Conservation (phyloP, 805 yeast species). For the Scheffersomyces ergatensis region DNA sequence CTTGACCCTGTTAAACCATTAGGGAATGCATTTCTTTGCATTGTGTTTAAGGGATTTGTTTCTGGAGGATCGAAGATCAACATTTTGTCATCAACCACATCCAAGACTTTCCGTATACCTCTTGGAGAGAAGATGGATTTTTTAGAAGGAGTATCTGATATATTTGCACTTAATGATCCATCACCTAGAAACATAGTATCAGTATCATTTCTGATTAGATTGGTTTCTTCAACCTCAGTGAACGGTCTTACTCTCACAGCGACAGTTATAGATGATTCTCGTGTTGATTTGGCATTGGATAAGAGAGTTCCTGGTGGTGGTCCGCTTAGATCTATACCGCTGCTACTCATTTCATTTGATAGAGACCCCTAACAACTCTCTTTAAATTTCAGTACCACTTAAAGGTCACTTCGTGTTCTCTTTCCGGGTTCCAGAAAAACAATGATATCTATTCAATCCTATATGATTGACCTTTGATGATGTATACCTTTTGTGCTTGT, state of each 20-base stretch:
- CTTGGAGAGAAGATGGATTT: conserved; percentile 29
- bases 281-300: conserved; percentile 27
- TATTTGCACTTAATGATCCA: conserved; percentile 40
- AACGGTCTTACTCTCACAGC: conserved; percentile 86
- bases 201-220: conserved; percentile 39
- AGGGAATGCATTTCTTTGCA: conserved; percentile 46
- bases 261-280: conserved; percentile 67
- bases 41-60: conserved; percentile 53
- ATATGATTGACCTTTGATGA: no score
- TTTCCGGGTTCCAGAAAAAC: no score
- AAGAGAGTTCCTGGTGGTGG: neutral
- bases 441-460: no score
- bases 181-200: conserved; percentile 50
- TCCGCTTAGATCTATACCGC: no score
- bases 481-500: no score
- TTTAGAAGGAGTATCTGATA: conserved; percentile 11
- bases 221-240: conserved; percentile 54
- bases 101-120: conserved; percentile 67
- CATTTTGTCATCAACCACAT: conserved; percentile 83
- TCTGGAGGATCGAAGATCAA: conserved; percentile 84
- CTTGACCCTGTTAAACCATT: conserved; percentile 41
- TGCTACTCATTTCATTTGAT: no score
- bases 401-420: no score
- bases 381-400: no score
- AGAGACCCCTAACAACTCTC: no score